phyloP scores from a whole-genome alignment of 2,329 filamentous ascomycete genomes.

The Trichoderma asperellum region DNA sequence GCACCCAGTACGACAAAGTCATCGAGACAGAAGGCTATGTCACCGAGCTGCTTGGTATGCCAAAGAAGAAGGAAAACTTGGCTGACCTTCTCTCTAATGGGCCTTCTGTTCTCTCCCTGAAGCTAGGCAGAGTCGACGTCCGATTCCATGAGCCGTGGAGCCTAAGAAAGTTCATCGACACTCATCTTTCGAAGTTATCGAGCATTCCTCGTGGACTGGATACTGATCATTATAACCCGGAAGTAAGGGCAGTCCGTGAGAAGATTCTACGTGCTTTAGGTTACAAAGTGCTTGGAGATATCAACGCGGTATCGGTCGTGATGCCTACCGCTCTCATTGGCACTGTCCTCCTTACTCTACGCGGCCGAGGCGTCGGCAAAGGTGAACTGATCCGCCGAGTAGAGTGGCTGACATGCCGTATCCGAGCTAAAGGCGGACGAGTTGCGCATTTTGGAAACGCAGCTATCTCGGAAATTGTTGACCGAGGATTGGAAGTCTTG shows the following conservation, averaged over 20 bases:
- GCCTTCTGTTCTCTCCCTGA: constrained; percentile 85
- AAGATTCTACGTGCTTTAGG: constrained; percentile 83
- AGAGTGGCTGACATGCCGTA: constrained; percentile 83
- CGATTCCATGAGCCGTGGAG: constrained; percentile 98
- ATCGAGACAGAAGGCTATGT: constrained; percentile 98
- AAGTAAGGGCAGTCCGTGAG: constrained; percentile 61
- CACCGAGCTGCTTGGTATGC: constrained; percentile 87
- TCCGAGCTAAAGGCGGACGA: constrained; percentile 83
- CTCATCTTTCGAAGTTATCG: constrained; percentile 67
- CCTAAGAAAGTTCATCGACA: constrained; percentile 75
- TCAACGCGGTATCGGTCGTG: constrained; percentile 93
- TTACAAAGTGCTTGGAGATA: constrained; percentile 90
- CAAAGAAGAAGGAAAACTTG: constrained; percentile 94
- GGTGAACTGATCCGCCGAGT: constrained; percentile 82
- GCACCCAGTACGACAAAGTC: constrained; percentile 98
- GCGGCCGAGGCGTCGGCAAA: constrained; percentile 89
- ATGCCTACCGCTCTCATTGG: constrained; percentile 98
- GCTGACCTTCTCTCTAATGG: constrained; percentile 82
- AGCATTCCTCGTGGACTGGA: constrained; percentile 47
- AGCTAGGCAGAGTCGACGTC: constrained; percentile 89
- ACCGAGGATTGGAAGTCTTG: constrained; percentile 87
- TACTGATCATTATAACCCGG: constrained; percentile 51
- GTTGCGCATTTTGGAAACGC: constrained; percentile 90
- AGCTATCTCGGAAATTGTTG: constrained; percentile 79
- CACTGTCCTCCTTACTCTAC: constrained; percentile 86